Evolutionary conservation across 2,329 filamentous ascomycete genomes (phyloP), one percentile per base, ranked within the genome.

Genomic region (Botrytis tulipae): DNA sequence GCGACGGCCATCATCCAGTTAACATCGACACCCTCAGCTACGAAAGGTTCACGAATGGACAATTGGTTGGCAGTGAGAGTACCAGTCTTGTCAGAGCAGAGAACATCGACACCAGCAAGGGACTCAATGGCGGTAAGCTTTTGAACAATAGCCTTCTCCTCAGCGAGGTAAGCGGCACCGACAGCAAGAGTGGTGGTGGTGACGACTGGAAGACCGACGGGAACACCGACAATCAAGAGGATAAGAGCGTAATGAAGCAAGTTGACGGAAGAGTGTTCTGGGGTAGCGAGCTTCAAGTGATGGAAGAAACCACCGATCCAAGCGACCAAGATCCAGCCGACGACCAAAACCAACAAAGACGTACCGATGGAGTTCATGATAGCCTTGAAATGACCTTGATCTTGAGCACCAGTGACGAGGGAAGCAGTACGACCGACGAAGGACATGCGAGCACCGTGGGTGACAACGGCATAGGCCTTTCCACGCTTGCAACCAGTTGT

Each of bases 1-100:
- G 92, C 91, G 75, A 92, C 91, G 76, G 91, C 91, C 91, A 93
- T 93, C 91, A 93, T 93, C 91, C 91, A 93, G 86, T 93, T 92
- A 82, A 93, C 89, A 83, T 93, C 91, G 81, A 92, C 89, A 79
- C 91, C 92, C 82, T 93, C 91, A 75, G 90, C 89, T 74, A 93
- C 91, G 83, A 91, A 93, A 32, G 92, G 92, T 81, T 93, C 92
- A 82, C 91, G 91, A 80, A 93, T 92, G 80, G 88, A 91, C 71
- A 93, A 87, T 85, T 93, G 91, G 83, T 92, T 92, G 78, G 90
- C 90, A 74, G 90, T 92, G 78, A 93, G 86, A 48, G 92, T 94
- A 85, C 92, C 92, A 63, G 92, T 93, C 88, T 94, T 93, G 85
- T 94, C 92, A 79, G 92, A 93, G 86, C 92, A 94, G 77, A 93